Percentiles rank a stretch among this genome's conserved stretches.
Evolutionary conservation across 495 filamentous ascomycete genomes (phyloP).

Genomic region (Aspergillus indologenus): DNA sequence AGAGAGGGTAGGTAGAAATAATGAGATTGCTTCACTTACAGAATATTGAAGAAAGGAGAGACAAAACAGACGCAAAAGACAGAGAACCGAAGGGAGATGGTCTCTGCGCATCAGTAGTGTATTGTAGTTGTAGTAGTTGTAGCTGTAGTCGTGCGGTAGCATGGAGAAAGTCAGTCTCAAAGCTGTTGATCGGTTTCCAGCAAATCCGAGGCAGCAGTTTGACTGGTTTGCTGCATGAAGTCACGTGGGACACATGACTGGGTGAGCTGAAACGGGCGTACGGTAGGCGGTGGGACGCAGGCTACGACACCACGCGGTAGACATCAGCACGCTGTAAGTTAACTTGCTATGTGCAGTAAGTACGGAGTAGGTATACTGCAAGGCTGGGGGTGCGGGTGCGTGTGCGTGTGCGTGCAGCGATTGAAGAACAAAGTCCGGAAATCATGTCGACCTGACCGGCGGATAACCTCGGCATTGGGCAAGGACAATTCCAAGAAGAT

Average conservation of each 20-base stretch:
- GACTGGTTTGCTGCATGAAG: neutral
- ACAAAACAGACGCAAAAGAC: neutral
- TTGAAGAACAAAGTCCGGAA: neutral
- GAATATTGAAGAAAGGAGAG: neutral
- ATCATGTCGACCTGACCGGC: neutral
- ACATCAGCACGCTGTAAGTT: conserved; percentile 17
- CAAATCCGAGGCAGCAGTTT: neutral
- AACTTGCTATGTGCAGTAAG: neutral
- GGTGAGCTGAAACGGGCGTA: neutral
- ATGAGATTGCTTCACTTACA: conserved; percentile 5
- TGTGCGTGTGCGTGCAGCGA: too few species aligned
- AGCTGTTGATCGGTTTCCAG: neutral
- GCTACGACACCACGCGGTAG: conserved; percentile 12
- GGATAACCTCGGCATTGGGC: conserved; percentile 12
- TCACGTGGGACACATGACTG: conserved; percentile 16
- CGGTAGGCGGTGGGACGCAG: conserved; percentile 9
- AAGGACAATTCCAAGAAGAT: neutral
- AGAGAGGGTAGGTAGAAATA: neutral
- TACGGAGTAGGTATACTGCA: too few species aligned
- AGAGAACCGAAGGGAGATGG: neutral
- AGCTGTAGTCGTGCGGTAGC: too few species aligned
- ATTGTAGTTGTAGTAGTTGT: neutral
- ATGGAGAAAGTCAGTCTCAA: neutral
- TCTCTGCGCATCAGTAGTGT: neutral
- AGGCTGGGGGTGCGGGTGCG: too few species aligned